Evolutionary conservation across 1,284 basidiomycete genomes (phyloP), one percentile per base, ranked within the genome.

Genomic region (Papiliotrema flavescens): DNA sequence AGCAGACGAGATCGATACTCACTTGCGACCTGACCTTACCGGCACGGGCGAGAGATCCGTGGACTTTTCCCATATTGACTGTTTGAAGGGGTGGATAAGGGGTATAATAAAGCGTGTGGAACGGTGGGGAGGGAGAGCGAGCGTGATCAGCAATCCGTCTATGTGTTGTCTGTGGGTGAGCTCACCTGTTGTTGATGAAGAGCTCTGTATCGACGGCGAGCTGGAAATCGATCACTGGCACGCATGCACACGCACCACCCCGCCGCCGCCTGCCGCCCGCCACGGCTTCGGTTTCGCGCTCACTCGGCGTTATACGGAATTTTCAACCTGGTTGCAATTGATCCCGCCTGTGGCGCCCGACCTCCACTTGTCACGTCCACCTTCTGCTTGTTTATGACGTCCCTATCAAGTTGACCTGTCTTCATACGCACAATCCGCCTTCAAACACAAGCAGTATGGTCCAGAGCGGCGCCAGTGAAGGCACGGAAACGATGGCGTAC

Each of bases 31-130:
- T 96, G 85, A 98, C 94, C 87, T 98, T 97, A 80, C 93, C 94
- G 80, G 93, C 94, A 86, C 95, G 94, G 80, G 94, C 94, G 82
- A 98, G 92, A 78, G 94, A 97, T 80, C 95, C 94, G 89, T 98
- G 94, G 82, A 97, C 95, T 76, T 81, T 81, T 73, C 80, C 80
- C 80, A 80, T 81, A 48, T 57, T 75, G 74, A 58, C 63, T 70
- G 54, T 55, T n/a, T 13, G 9, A n/a, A n/a, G 6, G 35, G 45
- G 19, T 45, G 22, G 14, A 11, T 24, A 44, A n/a, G n/a, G n/a
- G n/a, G n/a, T n/a, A n/a, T n/a, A n/a, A n/a, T n/a, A n/a, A n/a
- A n/a, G n/a, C n/a, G n/a, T n/a, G 11, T 46, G 7, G 19, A 14
- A 14, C 13, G 40, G 20, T 42, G 20, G 8, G 20, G 40, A 42